Evolutionary conservation across 805 yeast genomes (phyloP), one percentile per base, ranked within the genome.

Genomic region (Candida broadrunensis): DNA sequence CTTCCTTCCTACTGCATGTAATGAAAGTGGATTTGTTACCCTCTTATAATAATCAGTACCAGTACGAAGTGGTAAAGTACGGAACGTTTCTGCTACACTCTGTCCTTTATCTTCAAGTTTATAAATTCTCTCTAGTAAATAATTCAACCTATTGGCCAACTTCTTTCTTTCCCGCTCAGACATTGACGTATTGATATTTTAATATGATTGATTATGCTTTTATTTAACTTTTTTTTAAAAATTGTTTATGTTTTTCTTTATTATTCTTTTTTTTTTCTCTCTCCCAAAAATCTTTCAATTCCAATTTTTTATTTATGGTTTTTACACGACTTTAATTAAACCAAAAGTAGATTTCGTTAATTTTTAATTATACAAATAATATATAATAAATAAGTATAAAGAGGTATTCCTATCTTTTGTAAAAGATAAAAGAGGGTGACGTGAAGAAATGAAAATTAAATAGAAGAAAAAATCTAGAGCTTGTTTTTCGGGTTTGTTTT

Each of bases 1-100:
- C 44, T 77, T 72, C 48, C 81, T 75, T 42, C 77, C 81, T 42
- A 90, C 77, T 46, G 84, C 80, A 50, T 82, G 81, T 47, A 90
- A 75, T 5, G 96, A 86, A 55, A 86, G 78, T n/a, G 97, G 98
- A 37, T 77, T 76, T 52, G 73, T 74, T 55, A 91, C 86, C 40
- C 83, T 72, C 50, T 81, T 78, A 67, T 86, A 90, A 67, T 91
- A 91, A 52, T 86, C 96, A 3, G 84, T 77, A 31, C 78, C 82
- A 47, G 78, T 81, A 55, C 78, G 73, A 45, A 75, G 78, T 1
- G 97, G 97, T 26, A 90, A 73, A 33, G 80, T 74, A 46, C 82
- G 85, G 63, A 87, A 87, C 26, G 80, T 80, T 37, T 65, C 72
- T 37, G 73, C 70, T 35, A 79, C 71, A 34, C 65, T 67, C 33